These are phyloP conservation scores for Colletotrichum sp. DNA, from an alignment of 2,329 filamentous ascomycete genomes.

Conservation along the genomic window DNA sequence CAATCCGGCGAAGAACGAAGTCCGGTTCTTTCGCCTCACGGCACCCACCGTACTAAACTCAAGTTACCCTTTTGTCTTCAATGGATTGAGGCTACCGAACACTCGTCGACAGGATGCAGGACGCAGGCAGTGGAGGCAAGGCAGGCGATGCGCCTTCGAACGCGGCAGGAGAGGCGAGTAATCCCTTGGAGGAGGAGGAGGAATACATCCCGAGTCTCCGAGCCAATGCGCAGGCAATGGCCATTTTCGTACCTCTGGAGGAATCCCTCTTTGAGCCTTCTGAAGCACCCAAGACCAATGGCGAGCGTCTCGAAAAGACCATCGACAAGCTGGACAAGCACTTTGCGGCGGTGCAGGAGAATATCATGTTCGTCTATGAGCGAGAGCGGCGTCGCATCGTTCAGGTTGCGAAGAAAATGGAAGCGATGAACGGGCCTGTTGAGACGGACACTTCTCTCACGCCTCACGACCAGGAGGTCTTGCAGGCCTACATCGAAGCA, in stretches of 20 bases:
- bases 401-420: constrained; percentile 20
- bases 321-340: constrained; percentile 35
- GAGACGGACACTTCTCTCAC: neutral
- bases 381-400: constrained; percentile 36
- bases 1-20: neutral
- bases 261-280: constrained; percentile 32
- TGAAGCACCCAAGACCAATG: constrained; percentile 26
- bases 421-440: neutral
- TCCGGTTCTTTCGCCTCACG: neutral
- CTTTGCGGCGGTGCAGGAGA: constrained; percentile 31
- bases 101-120: neutral
- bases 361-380: constrained; percentile 35
- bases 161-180: neutral
- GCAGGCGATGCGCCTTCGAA: neutral
- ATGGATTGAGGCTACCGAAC: neutral
- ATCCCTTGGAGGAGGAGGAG: neutral
- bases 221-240: constrained; percentile 7
- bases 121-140: neutral
- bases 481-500: neutral
- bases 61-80: neutral
- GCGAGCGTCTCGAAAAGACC: constrained; percentile 32
- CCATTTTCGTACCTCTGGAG: constrained; percentile 37
- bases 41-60: neutral
- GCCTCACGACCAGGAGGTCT: neutral
- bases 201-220: constrained; percentile 28